Evolutionary conservation across 1,139 yeast species (phyloP).

Genomic region (Taiozyma sp.): DNA sequence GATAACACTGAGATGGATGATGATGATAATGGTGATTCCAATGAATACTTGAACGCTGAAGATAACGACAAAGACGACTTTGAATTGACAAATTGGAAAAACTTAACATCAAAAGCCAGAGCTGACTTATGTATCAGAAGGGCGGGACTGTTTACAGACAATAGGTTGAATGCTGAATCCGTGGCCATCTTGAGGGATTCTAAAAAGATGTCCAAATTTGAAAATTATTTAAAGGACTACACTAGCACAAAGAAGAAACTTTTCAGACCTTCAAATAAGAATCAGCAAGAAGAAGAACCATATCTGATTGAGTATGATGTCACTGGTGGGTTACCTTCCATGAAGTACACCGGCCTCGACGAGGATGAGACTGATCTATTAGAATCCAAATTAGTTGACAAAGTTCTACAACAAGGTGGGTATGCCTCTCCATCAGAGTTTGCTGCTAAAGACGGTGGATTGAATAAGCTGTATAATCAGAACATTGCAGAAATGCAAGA

Average conservation of each 20-base stretch:
- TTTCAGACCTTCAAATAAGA: conserved; percentile 13
- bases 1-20: conserved; percentile 26
- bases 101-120: conserved; percentile 70
- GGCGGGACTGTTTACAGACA: conserved; percentile 56
- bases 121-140: conserved; percentile 71
- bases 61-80: conserved; percentile 56
- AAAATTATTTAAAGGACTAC: conserved; percentile 22
- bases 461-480: conserved; percentile 52
- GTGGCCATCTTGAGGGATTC: conserved; percentile 63
- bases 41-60: conserved; percentile 32
- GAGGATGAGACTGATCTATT: conserved; percentile 40
- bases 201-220: conserved; percentile 45
- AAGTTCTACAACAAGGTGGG: conserved; percentile 29
- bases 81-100: conserved; percentile 77
- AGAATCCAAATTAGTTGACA: conserved; percentile 42
- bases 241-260: conserved; percentile 23
- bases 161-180: conserved; percentile 51
- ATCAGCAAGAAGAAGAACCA: conserved; percentile 26
- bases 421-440: conserved; percentile 33
- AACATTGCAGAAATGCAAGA: conserved; percentile 82
- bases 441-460: conserved; percentile 43
- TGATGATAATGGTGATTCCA: conserved; percentile 25
- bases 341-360: conserved; percentile 49
- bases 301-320: conserved; percentile 82
- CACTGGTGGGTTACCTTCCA: conserved; percentile 71